Percentiles rank a stretch among this genome's conserved stretches.
These are phyloP conservation scores for Lodderomyces oxycetoniae DNA, from an alignment of 1,139 yeast species.

Conservation along the genomic window DNA sequence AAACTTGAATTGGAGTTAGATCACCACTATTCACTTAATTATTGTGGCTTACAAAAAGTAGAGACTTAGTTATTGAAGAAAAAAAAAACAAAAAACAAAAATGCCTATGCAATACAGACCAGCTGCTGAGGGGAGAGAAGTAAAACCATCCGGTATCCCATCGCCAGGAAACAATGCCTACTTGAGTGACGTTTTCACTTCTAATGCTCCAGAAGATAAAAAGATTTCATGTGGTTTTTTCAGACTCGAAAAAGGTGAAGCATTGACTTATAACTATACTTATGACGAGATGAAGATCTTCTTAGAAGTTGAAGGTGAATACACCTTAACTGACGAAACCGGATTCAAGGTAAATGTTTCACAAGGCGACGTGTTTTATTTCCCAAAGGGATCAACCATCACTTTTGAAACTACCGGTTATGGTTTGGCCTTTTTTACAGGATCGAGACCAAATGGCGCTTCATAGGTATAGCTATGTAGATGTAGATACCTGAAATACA, in stretches of 20 bases:
- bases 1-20: no score
- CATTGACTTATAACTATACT: slow-evolving; percentile 57
- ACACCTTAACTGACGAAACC: slow-evolving; percentile 56
- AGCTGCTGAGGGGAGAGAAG: slow-evolving; percentile 47
- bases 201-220: slow-evolving; percentile 54
- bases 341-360: slow-evolving; percentile 53
- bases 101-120: slow-evolving; percentile 50
- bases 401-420: slow-evolving; percentile 64
- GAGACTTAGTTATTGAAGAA: no score
- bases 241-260: slow-evolving; percentile 62
- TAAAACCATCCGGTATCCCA: slow-evolving; percentile 55
- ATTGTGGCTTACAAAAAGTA: no score
- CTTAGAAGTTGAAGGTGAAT: slow-evolving; percentile 61
- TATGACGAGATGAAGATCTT: slow-evolving; percentile 72
- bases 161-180: slow-evolving; percentile 60
- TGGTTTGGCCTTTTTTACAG: slow-evolving; percentile 62
- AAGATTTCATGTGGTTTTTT: slow-evolving; percentile 64
- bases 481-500: no score
- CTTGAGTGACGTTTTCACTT: slow-evolving; percentile 58
- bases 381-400: slow-evolving; percentile 61
- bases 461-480: no score
- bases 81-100: no score
- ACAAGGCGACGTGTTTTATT: slow-evolving; percentile 67
- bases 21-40: no score
- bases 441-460: slow-evolving; percentile 49